These are phyloP conservation scores for Ceriops decandra DNA, from an alignment of 345 rosid genomes.

Conservation along the genomic window DNA sequence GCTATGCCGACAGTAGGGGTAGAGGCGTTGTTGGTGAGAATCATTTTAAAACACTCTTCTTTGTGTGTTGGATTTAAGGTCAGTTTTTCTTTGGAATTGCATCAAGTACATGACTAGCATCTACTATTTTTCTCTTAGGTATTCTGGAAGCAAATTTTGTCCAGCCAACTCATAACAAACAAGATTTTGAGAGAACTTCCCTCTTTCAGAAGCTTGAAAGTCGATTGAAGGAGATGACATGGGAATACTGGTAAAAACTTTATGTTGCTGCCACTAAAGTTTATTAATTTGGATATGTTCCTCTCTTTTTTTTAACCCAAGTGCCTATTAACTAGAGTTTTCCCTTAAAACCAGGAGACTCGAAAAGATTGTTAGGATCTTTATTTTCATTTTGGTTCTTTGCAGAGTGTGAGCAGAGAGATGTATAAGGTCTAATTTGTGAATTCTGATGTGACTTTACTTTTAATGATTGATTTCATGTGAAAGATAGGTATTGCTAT, in stretches of 20 bases:
- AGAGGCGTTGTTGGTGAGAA: slow-evolving; percentile 95
- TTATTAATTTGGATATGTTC: too few species aligned
- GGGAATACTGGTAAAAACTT: slow-evolving; percentile 71
- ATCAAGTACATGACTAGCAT: neutral
- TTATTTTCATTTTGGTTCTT: neutral
- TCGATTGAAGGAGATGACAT: slow-evolving; percentile 90
- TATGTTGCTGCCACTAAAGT: neutral
- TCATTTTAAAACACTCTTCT: slow-evolving; percentile 16
- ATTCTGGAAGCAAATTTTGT: slow-evolving; percentile 86
- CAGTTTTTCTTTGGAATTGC: slow-evolving; percentile 2
- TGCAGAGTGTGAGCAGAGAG: neutral
- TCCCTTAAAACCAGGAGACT: too few species aligned
- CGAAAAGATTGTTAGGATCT: neutral
- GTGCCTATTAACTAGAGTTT: too few species aligned
- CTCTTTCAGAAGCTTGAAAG: slow-evolving; percentile 90
- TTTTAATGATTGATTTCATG: neutral
- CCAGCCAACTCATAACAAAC: slow-evolving; percentile 95
- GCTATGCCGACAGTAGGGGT: slow-evolving; percentile 44
- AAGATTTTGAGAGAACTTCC: slow-evolving; percentile 93
- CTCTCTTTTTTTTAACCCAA: too few species aligned
- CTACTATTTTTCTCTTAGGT: slow-evolving; percentile 41
- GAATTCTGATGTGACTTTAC: neutral
- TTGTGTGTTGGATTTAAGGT: neutral
- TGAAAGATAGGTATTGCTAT: neutral
- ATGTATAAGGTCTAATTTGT: neutral